These are phyloP conservation scores for Geum urbanum DNA, from an alignment of 306 rosid genomes.

Conservation along the genomic window DNA sequence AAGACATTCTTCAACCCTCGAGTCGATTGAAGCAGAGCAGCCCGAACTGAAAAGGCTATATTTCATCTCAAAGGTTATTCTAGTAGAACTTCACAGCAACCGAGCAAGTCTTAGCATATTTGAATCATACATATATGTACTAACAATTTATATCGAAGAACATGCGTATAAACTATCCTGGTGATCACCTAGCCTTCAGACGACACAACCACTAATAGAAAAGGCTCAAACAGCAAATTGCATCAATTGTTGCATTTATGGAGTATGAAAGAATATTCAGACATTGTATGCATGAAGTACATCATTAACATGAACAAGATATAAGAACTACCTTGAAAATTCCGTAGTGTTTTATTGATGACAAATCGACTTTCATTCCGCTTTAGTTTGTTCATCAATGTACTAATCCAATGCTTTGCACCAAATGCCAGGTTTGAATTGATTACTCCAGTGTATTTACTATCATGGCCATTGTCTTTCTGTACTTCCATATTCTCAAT, in stretches of 20 bases:
- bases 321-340: neutral
- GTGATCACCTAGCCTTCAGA: neutral
- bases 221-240: neutral
- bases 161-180: neutral
- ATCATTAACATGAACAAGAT: neutral
- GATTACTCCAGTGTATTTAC: conserved; percentile 3
- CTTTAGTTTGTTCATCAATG: neutral
- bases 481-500: conserved; percentile 30
- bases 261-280: neutral
- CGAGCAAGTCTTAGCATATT: neutral
- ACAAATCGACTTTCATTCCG: neutral
- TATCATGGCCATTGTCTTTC: neutral
- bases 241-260: neutral
- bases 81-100: neutral
- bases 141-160: no score
- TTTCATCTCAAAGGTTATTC: neutral
- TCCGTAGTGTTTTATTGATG: neutral
- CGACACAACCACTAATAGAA: neutral
- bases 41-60: neutral
- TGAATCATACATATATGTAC: neutral
- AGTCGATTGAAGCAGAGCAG: neutral
- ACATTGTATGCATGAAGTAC: neutral
- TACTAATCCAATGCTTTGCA: conserved; percentile 16
- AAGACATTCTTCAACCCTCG: conserved; percentile 10
- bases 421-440: conserved; percentile 19